These are phyloP conservation scores for Pythium rishiriense DNA, from an alignment of 352 stramenopile species.

Conservation along the genomic window DNA sequence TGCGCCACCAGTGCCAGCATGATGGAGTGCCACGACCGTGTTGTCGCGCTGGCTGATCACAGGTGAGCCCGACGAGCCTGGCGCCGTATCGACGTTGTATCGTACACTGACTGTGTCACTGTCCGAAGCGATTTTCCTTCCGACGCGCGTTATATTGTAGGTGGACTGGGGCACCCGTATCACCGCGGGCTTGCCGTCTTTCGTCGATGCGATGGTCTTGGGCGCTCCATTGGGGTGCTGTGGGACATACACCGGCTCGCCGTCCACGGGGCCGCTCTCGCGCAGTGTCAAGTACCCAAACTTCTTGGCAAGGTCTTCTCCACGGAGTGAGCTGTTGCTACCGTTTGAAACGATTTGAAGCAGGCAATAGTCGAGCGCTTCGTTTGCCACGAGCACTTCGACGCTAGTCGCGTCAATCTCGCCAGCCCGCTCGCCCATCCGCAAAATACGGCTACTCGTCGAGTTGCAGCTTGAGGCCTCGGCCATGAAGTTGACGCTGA, in stretches of 20 bases:
- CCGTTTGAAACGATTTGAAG: slow-evolving; percentile 44
- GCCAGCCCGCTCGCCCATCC: slow-evolving; percentile 34
- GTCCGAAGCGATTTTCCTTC: background rate
- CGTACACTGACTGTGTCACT: slow-evolving; percentile 34
- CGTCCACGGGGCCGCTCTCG: slow-evolving; percentile 38
- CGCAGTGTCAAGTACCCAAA: slow-evolving; percentile 59
- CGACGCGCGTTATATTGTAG: background rate
- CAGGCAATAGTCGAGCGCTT: slow-evolving; percentile 59
- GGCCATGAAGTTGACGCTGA: slow-evolving; percentile 55
- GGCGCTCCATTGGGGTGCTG: slow-evolving; percentile 64
- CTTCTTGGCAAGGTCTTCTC: slow-evolving; percentile 33
- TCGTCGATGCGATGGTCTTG: slow-evolving; percentile 53
- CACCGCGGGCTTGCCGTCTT: slow-evolving; percentile 37
- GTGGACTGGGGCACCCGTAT: slow-evolving; percentile 19
- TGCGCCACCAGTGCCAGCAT: slow-evolving; percentile 33
- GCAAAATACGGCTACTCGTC: slow-evolving; percentile 19
- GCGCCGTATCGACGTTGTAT: slow-evolving; percentile 71
- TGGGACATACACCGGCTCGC: slow-evolving; percentile 63
- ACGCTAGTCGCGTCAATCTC: slow-evolving; percentile 46
- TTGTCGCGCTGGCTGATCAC: slow-evolving; percentile 63
- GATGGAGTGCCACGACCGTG: slow-evolving; percentile 66
- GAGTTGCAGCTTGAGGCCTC: slow-evolving; percentile 49
- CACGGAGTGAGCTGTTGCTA: background rate
- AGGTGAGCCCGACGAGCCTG: slow-evolving; percentile 64
- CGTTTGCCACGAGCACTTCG: slow-evolving; percentile 39